Conservation (phyloP, 306 rosid genomes). For the Boehmeria nivea region DNA sequence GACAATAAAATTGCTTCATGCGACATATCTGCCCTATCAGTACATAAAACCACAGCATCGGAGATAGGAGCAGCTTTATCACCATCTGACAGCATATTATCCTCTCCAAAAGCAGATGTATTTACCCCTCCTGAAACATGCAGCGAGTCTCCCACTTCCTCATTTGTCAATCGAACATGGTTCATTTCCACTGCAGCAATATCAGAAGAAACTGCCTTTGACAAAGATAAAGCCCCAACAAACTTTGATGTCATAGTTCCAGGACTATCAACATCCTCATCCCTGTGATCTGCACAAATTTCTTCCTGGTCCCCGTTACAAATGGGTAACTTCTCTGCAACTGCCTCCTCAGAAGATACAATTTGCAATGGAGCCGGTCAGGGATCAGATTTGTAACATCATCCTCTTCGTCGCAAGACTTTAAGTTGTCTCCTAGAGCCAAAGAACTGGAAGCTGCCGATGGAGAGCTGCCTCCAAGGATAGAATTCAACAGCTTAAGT, state of each 20-base stretch:
- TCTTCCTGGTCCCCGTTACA: constrained; percentile 34
- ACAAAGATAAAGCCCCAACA: constrained; percentile 55
- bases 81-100: no score
- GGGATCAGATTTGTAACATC: constrained; percentile 28
- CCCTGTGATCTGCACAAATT: constrained; percentile 29
- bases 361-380: constrained; percentile 46
- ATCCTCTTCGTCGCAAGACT: constrained; percentile 35
- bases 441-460: constrained; percentile 48
- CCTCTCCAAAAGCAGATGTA: constrained; percentile 33
- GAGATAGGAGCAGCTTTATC: constrained; percentile 21
- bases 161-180: constrained; percentile 22
- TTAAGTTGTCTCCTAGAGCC: constrained; percentile 26
- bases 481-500: constrained; percentile 54
- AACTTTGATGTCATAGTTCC: constrained; percentile 85
- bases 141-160: constrained; percentile 22
- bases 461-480: constrained; percentile 35
- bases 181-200: constrained; percentile 30
- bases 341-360: constrained; percentile 36
- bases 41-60: constrained; percentile 15
- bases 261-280: constrained; percentile 86
- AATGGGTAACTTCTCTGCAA: constrained; percentile 36
- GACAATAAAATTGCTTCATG: constrained; percentile 40
- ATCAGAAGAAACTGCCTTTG: constrained; percentile 40
- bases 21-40: constrained; percentile 24
- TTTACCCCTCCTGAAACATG: constrained; percentile 34